Percentiles rank a stretch among this genome's conserved stretches.
Evolutionary conservation across 805 yeast genomes (phyloP).

Genomic region (Candida sakaeoensis): DNA sequence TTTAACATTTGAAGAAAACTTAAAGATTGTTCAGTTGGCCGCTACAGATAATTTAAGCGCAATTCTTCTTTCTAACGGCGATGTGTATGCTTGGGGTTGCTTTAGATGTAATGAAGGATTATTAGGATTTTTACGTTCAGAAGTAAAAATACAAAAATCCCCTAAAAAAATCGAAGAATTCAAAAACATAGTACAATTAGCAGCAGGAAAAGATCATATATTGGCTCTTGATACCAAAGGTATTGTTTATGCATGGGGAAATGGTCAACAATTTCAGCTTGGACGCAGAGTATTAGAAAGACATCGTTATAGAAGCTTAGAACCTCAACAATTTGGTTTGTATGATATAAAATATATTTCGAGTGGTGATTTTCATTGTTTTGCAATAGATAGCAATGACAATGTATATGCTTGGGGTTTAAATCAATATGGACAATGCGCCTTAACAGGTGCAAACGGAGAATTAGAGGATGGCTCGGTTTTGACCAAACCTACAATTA

Average conservation of each 20-base stretch:
- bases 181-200: slow-evolving; percentile 72
- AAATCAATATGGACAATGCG: slow-evolving; percentile 97
- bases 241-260: slow-evolving; percentile 94
- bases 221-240: slow-evolving; percentile 82
- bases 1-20: slow-evolving; percentile 41
- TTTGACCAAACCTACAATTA: slow-evolving; percentile 71
- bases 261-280: slow-evolving; percentile 88
- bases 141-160: slow-evolving; percentile 55
- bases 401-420: slow-evolving; percentile 89
- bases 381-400: slow-evolving; percentile 76
- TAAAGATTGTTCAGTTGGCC: slow-evolving; percentile 70
- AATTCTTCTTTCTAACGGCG: slow-evolving; percentile 73
- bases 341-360: slow-evolving; percentile 76
- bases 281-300: slow-evolving; percentile 84
- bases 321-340: slow-evolving; percentile 81
- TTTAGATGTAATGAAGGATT: slow-evolving; percentile 92
- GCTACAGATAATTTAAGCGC: slow-evolving; percentile 93
- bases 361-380: slow-evolving; percentile 93
- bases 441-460: slow-evolving; percentile 54
- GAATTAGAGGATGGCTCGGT: slow-evolving; percentile 83
- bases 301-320: slow-evolving; percentile 66
- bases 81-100: slow-evolving; percentile 97
- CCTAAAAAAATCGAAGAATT: slow-evolving; percentile 65
- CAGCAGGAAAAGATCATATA: slow-evolving; percentile 91
- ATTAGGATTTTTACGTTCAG: slow-evolving; percentile 68